Conservation (phyloP, 2,329 filamentous ascomycete species). For the Davidsoniella eucalypti region DNA sequence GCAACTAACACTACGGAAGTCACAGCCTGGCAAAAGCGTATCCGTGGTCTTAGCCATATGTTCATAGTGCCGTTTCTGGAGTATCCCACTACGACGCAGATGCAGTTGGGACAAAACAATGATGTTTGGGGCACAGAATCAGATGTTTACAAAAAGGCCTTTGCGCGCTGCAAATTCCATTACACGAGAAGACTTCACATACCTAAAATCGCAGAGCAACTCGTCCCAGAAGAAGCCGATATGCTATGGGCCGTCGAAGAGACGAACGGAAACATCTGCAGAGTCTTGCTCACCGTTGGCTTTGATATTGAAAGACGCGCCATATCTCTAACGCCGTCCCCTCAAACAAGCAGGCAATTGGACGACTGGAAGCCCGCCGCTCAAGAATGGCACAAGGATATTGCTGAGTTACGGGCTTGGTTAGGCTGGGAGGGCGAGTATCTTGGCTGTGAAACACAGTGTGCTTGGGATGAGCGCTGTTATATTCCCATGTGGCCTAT, state of each 20-base stretch:
- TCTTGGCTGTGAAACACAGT: conserved; percentile 24
- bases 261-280: conserved; percentile 25
- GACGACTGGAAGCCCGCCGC: not conserved
- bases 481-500: conserved; percentile 36
- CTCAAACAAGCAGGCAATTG: not conserved
- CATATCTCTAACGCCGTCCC: conserved; percentile 16
- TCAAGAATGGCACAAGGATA: not conserved
- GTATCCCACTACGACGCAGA: conserved; percentile 21
- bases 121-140: conserved; percentile 21
- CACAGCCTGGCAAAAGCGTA: conserved; percentile 18
- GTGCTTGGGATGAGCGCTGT: conserved; percentile 28
- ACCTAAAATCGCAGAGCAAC: conserved; percentile 12
- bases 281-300: conserved; percentile 24
- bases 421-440: conserved; percentile 33
- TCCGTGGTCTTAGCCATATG: conserved; percentile 25
- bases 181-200: conserved; percentile 22
- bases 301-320: conserved; percentile 26
- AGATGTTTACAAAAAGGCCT: conserved; percentile 21
- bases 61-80: conserved; percentile 29
- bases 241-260: conserved; percentile 25
- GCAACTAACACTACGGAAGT: conserved; percentile 17
- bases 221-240: conserved; percentile 22
- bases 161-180: conserved; percentile 26
- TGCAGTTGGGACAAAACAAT: not conserved
- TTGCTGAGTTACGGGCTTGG: conserved; percentile 30